phyloP scores from a whole-genome alignment of 305 asterid species.

The Fraxinus xanthoxyloides region DNA sequence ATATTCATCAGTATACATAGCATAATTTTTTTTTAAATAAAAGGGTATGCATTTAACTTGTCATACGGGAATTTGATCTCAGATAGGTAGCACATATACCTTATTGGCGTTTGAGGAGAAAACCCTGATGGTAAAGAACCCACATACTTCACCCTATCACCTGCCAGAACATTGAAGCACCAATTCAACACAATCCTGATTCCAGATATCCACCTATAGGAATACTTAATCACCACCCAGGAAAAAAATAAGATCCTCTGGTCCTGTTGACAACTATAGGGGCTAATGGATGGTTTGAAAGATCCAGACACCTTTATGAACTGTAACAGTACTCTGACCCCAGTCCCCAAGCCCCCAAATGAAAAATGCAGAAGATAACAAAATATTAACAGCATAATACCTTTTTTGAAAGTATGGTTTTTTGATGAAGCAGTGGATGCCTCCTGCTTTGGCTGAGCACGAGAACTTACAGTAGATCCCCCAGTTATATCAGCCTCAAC shows the following conservation, averaged over 20 bases:
- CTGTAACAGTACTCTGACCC: neutral
- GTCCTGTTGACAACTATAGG: neutral
- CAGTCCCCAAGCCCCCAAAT: neutral
- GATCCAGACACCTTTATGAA: neutral
- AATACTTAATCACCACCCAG: neutral
- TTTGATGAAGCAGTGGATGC: constrained; percentile 82
- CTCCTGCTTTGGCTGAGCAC: constrained; percentile 86
- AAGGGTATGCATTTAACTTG: neutral
- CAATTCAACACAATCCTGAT: constrained; percentile 11
- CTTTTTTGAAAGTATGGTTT: constrained; percentile 66
- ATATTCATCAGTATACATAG: neutral
- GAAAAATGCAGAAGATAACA: neutral
- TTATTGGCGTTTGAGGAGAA: constrained; percentile 53
- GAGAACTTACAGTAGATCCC: constrained; percentile 67
- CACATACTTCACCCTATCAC: constrained; percentile 82
- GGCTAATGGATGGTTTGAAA: neutral
- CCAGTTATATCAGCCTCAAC: constrained; percentile 89
- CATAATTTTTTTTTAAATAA: neutral
- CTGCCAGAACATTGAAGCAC: constrained; percentile 43
- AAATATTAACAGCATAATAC: constrained; percentile 26
- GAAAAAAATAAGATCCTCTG: neutral
- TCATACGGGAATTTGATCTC: neutral
- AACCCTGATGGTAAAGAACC: constrained; percentile 54
- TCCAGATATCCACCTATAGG: neutral
- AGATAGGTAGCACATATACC: constrained; percentile 41